These are phyloP conservation scores for Neofusicoccum ribis DNA, from an alignment of 2,329 filamentous ascomycete genomes.

Conservation along the genomic window DNA sequence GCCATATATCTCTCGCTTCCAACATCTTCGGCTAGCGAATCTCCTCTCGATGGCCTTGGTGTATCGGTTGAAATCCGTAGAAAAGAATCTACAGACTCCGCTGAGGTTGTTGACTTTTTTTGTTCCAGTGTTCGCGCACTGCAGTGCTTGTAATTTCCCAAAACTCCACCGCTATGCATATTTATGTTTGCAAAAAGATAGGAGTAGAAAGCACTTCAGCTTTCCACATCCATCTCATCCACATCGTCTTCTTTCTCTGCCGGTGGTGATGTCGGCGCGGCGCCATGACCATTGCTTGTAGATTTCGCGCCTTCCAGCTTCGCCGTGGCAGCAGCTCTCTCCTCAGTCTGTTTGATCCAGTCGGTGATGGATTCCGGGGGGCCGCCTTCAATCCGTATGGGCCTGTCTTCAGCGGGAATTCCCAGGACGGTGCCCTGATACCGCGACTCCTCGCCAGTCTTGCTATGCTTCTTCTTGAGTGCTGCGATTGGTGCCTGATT, in stretches of 20 bases:
- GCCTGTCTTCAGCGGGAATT: constrained; percentile 67
- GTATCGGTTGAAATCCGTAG: too few relatives aligned
- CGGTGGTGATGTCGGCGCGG: not conserved
- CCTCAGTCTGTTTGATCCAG: constrained; percentile 53
- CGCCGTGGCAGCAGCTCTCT: constrained; percentile 23
- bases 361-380: constrained; percentile 65
- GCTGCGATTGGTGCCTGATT: constrained; percentile 45
- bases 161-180: constrained; percentile 8
- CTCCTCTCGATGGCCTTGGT: too few relatives aligned
- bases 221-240: constrained; percentile 8
- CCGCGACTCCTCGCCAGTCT: constrained; percentile 81
- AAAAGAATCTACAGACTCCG: too few relatives aligned
- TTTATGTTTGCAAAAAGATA: not conserved
- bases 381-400: constrained; percentile 78
- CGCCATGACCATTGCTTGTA: not conserved
- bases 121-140: not conserved
- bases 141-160: not conserved
- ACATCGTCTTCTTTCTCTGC: not conserved
- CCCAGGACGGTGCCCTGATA: constrained; percentile 85
- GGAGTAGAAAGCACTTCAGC: not conserved
- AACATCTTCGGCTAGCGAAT: too few relatives aligned
- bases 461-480: constrained; percentile 90
- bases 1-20: too few relatives aligned
- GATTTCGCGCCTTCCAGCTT: not conserved
- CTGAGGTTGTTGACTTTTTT: not conserved